Base-by-base conservation (phyloP, 805 yeast genomes). In the Debaryomyces maramus region DNA sequence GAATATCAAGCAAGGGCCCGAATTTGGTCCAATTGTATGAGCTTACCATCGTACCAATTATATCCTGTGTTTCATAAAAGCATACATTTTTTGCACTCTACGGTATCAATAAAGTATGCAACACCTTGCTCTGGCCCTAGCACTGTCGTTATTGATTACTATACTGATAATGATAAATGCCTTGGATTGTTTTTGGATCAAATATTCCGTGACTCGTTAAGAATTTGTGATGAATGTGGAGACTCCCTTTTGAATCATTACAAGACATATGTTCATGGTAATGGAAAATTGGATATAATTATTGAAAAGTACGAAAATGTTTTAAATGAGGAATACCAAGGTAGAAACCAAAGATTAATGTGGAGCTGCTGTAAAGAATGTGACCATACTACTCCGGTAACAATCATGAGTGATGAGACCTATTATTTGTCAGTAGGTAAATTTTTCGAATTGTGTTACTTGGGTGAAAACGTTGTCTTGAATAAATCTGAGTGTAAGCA, bases 101-200 rank as follows among this genome's bases (percentile, higher is more conserved):
- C 88, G 65, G 91, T 89, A 0, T 85, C 91, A 3, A 78, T 82
- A 6, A 84, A 83, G 51, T 85, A 88, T 29, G 85, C 95, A 0
- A 88, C 95, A 0, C 97, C 97, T 0, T 93, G 99, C 54, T 70
- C 81, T 29, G 98, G 98, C 0, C 99, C 99, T 0, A 88, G 80
- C 40, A 70, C 81, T n/a, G 80, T 87, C 23, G 79, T 82, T 1
- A 83, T 90, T 35, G 97, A 90, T 45, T 95, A 75, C 55, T 93
- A 91, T 57, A 81, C 96, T 69, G 96, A 88, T 35, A 86, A 83
- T 42, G 99, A 95, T 58, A 83, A 85, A 55, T 83, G 96, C 7
- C 63, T 95, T 31, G 99, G 99, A 0, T 87, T 86, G 52, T 88
- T 83, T 50, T 79, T 93, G 31, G 97, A 95, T 53, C 85, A 83